phyloP scores from a whole-genome alignment of 2,329 filamentous ascomycete species.

The Trichoderma asperellum region DNA sequence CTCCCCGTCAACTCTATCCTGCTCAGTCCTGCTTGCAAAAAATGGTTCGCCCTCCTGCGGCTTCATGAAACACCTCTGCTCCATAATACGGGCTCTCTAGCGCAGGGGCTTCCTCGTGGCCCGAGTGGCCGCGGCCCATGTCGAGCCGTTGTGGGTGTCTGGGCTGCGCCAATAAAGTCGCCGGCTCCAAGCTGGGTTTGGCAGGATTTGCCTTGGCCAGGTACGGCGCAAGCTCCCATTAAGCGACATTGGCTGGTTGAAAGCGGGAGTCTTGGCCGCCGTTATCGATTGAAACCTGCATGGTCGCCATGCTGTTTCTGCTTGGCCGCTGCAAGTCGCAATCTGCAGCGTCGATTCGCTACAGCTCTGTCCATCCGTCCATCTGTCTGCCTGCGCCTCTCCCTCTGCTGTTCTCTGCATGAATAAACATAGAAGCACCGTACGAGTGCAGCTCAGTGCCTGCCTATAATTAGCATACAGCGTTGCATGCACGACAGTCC shows the following conservation, averaged over 20 bases:
- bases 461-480: not conserved
- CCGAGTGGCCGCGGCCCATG: conserved; percentile 22
- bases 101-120: conserved; percentile 24
- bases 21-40: not conserved
- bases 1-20: not conserved
- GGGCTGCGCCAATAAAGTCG: conserved; percentile 23
- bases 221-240: not conserved
- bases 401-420: not conserved
- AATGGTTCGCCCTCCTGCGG: not conserved
- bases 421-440: not conserved
- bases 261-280: not conserved
- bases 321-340: not conserved
- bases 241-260: conserved; percentile 25
- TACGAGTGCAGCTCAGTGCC: not conserved
- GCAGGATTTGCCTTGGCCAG: conserved; percentile 12
- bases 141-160: conserved; percentile 24
- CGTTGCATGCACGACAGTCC: not conserved
- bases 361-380: not conserved
- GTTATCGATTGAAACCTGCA: not conserved
- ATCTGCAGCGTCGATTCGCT: not conserved
- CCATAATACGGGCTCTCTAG: conserved; percentile 21
- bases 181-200: conserved; percentile 2
- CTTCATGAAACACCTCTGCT: conserved; percentile 16
- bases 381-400: not conserved
- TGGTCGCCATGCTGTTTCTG: not conserved